Evolutionary conservation across 345 rosid genomes (phyloP), one percentile per base, ranked within the genome.

Genomic region (Brassica carinata): DNA sequence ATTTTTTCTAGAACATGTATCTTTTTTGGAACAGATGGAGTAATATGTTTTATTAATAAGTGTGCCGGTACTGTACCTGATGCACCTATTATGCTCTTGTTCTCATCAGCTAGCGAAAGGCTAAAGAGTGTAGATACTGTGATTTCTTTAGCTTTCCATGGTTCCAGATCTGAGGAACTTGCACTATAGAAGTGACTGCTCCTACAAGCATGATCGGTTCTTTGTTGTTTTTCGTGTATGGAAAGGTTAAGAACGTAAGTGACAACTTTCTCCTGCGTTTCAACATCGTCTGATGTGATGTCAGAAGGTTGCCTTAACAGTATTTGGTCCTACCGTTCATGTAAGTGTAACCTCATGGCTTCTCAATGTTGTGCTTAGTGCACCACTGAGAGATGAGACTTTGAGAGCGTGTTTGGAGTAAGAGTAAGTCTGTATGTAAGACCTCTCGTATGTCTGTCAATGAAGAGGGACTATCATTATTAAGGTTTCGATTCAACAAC

Each of bases 101-200:
- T 96, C 87, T 96, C 97, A 68, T 92, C 97, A 33, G 87, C 90
- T 14, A 93, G 87, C 8, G 98, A 90, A 80, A 96, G 86, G 85
- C 97, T 93, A 75, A 96, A 96, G 61, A 93, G 90, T 58, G 99
- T 92, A 5, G 99, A 97, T 33, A 98, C 98, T 0, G 97, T 96
- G 62, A 92, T 96, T 83, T 93, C 98, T 84, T 85, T 89, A 18
- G 97, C 97, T 86, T 86, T 93, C 95, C 87, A 90, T 87, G 79
- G 88, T 91, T 79, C 97, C 98, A 5, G 90, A 89, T 83, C 92
- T 83, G 17, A 96, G 92, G 68, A 43, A 96, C 88, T 74, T 91
- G 97, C 62, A 96, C 95, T 67, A 93, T 84, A 30, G 97, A 92
- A 76, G 95, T 90, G 77, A 96, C 81, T 14, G 94, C 98, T 48